Evolutionary conservation across 176 grass and related monocot genomes (phyloP), one percentile per base, ranked within the genome.

Genomic region (Secale cereale): DNA sequence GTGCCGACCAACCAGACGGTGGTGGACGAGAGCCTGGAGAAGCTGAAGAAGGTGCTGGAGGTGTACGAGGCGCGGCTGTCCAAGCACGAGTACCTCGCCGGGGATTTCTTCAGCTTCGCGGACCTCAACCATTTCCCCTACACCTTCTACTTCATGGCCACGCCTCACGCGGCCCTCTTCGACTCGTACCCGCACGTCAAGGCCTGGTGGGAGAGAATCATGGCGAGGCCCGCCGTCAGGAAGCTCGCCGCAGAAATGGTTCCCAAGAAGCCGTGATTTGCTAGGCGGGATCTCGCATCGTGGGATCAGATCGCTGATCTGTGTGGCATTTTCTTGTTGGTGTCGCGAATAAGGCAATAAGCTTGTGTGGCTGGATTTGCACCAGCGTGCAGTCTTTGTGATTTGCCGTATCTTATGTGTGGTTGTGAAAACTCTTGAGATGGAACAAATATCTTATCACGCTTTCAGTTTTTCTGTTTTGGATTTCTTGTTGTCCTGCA

Each of bases 111-210:
- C 19, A 57, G 54, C 54, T 57, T 57, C 54, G 54, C 76, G 0
- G 82, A 89, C 28, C 67, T 89, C 31, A 81, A 3, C 23, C 87
- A 89, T 10, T 22, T 84, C 29, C 76, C 82, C 1, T 65, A 22
- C 68, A 75, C 82, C 1, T 29, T 17, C 81, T 76, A 85, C 76
- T 57, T 81, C 31, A 59, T 80, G 66, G 32, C 31, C 29, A 74
- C 87, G 3, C 68, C 56, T 0, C 11, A 46, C 6, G 56, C 37
- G 16, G n/a, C 36, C 1, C 2, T 83, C 3, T 15, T 83, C 15
- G 52, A 75, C 0, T 1, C 57, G 0, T 83, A 64, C 37, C 70
- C 81, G 6, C 36, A 4, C 4, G 81, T 74, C 8, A 74, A 62
- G 36, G 81, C 69, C 3, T 74, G 81, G 81, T 45, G 50, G 32